Evolutionary conservation across 2,329 filamentous ascomycete genomes (phyloP), one percentile per base, ranked within the genome.

Genomic region (Aspergillus jensenii): DNA sequence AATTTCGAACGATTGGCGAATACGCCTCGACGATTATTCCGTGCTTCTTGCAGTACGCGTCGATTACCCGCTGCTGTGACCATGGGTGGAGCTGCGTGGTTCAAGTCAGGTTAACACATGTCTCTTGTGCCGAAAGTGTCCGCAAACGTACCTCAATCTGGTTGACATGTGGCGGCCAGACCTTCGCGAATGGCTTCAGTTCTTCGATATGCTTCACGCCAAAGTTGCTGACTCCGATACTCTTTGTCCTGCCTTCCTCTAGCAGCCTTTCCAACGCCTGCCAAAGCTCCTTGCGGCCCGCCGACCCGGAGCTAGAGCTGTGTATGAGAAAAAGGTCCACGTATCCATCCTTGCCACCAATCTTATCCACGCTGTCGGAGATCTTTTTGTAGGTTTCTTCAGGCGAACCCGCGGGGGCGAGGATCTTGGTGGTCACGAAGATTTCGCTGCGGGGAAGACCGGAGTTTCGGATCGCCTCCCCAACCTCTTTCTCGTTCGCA

Each of bases 171-270:
- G 88, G 89, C 49, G 88, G 88, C 82, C 83, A 90, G 3, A 84
- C 75, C 47, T 81, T 82, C n/a, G 87, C 87, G 70, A 85, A 87
- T 27, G 73, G 70, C 71, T 84, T 87, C 78, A 91, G 80, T 72
- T 89, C 86, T 67, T 91, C 84, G 23, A 91, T 83, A 67, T 90
- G 85, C 44, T 81, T 79, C 48, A 87, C 81, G 2, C 87, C 86
- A 65, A 84, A 91, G 68, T 91, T 91, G 71, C 87, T 89, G 52
- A 91, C 88, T 0, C 89, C 89, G 65, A 91, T 90, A 39, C 81
- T 82, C 72, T 81, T 85, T 43, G 84, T 81, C 62, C 80, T 84
- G 5, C 87, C 87, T 62, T 86, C 82, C 14, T 78, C 75, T 59
- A 84, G 76, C 41, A 88, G 71, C 68, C 76, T 82, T 74, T 90